Conservation (phyloP, 1,139 yeast genomes). For the Zygoascus hellenicus region DNA sequence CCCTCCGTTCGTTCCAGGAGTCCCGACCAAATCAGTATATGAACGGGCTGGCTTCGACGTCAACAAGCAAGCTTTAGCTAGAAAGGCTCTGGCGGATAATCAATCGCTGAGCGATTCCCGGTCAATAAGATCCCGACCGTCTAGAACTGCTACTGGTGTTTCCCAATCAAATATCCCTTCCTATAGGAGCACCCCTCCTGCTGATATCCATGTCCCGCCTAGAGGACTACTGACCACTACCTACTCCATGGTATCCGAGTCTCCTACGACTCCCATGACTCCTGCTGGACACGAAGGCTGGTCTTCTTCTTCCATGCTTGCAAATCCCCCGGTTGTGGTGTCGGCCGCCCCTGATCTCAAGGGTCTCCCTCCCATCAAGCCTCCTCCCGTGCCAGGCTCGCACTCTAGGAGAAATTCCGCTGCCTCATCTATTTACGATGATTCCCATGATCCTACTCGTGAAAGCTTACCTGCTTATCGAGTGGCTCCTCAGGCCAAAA, state of each 20-base stretch:
- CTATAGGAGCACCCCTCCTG: not conserved
- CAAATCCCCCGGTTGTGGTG: not conserved
- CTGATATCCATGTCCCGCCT: not conserved
- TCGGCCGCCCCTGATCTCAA: too few relatives aligned
- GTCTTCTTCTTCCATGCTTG: not conserved
- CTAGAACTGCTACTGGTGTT: not conserved
- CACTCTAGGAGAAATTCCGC: slow-evolving; percentile 9
- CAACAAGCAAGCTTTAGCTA: slow-evolving; percentile 18
- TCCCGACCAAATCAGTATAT: slow-evolving; percentile 32
- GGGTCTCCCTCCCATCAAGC: not conserved
- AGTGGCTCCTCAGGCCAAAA: not conserved
- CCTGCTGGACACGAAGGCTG: not conserved
- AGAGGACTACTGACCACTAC: not conserved
- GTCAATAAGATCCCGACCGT: not conserved
- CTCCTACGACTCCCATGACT: slow-evolving; percentile 2
- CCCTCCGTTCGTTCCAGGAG: slow-evolving; percentile 35
- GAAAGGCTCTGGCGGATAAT: not conserved
- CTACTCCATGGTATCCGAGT: not conserved
- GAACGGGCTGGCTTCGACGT: slow-evolving; percentile 40
- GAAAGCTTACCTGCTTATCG: slow-evolving; percentile 1
- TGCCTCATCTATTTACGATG: slow-evolving; percentile 21
- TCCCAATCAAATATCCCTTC: too few relatives aligned
- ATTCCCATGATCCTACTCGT: slow-evolving; percentile 14
- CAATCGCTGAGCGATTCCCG: not conserved
- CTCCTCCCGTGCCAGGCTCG: not conserved